phyloP scores from a whole-genome alignment of 768 basidiomycete species.

The Suillus discolor region DNA sequence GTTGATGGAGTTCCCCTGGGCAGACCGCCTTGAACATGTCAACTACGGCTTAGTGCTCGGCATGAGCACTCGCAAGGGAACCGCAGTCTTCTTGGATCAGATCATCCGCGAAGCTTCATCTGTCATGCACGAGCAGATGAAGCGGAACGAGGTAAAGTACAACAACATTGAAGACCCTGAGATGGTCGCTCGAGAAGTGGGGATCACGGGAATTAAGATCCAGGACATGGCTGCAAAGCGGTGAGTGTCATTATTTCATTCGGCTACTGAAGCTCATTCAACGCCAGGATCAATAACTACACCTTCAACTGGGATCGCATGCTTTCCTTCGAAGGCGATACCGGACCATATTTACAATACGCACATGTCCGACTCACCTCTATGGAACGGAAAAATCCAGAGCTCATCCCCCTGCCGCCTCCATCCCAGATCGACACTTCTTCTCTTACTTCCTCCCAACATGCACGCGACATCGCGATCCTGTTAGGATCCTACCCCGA shows the following conservation, averaged over 20 bases:
- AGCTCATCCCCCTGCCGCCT: conserved; percentile 75
- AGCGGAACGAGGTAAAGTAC: conserved; percentile 92
- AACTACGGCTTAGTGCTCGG: conserved; percentile 92
- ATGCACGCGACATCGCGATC: conserved; percentile 84
- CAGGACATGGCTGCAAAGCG: conserved; percentile 96
- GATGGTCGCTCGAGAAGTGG: conserved; percentile 75
- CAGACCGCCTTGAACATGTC: conserved; percentile 78
- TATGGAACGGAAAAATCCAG: conserved; percentile 89
- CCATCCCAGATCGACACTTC: conserved; percentile 68
- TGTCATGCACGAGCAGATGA: conserved; percentile 98
- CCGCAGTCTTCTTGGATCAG: conserved; percentile 92
- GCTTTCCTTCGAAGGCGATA: conserved; percentile 95
- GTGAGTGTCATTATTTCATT: conserved; percentile 42
- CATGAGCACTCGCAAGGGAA: conserved; percentile 94
- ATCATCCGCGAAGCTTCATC: conserved; percentile 86
- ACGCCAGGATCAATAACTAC: conserved; percentile 88
- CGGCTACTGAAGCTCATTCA: conserved; percentile 2
- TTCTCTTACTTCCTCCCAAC: conserved; percentile 65
- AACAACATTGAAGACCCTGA: conserved; percentile 86
- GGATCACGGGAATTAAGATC: conserved; percentile 95
- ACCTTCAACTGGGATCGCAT: conserved; percentile 93
- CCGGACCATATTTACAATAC: conserved; percentile 95
- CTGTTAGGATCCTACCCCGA: conserved; percentile 92
- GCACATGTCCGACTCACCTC: conserved; percentile 93
- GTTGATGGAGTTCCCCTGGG: conserved; percentile 90